A percentile compares a stretch with the other conserved stretches of the same genome.
Evolutionary conservation across 163 green algal species (phyloP).

Genomic region (Scenedesmus sp.): DNA sequence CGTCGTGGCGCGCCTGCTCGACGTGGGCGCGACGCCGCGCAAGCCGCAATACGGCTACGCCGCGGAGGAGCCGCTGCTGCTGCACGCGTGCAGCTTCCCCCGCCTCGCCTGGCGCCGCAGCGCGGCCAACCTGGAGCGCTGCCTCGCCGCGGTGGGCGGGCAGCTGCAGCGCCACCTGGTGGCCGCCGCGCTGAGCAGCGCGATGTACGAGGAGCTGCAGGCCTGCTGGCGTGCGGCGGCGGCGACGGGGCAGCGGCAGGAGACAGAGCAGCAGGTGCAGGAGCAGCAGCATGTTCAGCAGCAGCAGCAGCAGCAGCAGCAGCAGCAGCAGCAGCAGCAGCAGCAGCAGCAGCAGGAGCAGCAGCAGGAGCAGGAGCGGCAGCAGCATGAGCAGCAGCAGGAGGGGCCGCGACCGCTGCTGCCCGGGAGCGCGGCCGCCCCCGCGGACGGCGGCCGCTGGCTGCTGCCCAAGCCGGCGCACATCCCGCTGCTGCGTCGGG

Average conservation of each 20-base stretch:
- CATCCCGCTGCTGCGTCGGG: constrained; percentile 60
- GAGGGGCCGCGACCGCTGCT: neutral
- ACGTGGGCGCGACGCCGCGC: constrained; percentile 59
- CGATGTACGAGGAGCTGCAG: constrained; percentile 39
- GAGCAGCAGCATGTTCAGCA: constrained; percentile 23
- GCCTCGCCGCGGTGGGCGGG: neutral
- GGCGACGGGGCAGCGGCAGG: neutral
- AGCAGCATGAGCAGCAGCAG: neutral
- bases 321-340: neutral
- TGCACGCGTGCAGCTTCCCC: constrained; percentile 65
- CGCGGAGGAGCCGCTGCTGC: constrained; percentile 82
- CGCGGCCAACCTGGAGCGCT: neutral
- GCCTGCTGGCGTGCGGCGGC: neutral
- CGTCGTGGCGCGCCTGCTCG: constrained; percentile 79
- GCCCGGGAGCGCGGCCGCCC: neutral
- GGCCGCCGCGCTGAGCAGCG: constrained; percentile 24
- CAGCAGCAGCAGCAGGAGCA: neutral
- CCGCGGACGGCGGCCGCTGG: constrained; percentile 8
- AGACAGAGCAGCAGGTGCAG: neutral
- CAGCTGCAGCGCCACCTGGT: constrained; percentile 37
- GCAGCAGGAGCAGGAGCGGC: neutral
- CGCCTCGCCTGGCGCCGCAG: constrained; percentile 5
- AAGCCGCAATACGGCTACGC: constrained; percentile 85
- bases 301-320: constrained; percentile 26
- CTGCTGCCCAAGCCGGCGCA: constrained; percentile 28